Base-by-base conservation (phyloP, 805 yeast species). In the Candida pseudofarinosa region DNA sequence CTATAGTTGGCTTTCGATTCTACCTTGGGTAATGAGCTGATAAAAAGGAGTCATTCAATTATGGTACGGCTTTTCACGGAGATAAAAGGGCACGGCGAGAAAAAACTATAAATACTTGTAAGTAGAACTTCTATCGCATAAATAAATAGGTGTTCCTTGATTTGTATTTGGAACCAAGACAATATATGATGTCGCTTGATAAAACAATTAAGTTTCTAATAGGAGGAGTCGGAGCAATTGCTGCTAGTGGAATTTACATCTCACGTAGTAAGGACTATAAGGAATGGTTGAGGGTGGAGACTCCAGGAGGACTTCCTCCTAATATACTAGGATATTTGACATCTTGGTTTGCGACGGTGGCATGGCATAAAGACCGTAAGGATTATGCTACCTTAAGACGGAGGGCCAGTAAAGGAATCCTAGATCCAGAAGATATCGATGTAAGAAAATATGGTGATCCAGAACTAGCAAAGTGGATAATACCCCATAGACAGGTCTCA, bases 401-500 rank as follows among this genome's bases (percentile, higher is more conserved):
- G 4, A 28, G 15, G n/a, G 13, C 5, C 14, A 19, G 16, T 4
- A 18, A 13, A 5, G n/a, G 37, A 14, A 15, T 28, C 15, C 13
- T 28, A 20, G 7, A 30, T 8, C 14, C 34, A 16, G 23, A 38
- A 28, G 41, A 38, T 28, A 15, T 38, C 6, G 35, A 35, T 3
- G 6, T 31, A 7, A 16, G 41, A 4, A 14, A 13, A 3, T 14
- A 14, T 12, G 16, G 15, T 14, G 18, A 4, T n/a, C 43, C 43
- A 13, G 36, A 35, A 23, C 13, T 41, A 10, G 43, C 43, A 3
- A 20, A 17, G 4, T 41, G 43, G 43, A 14, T n/a, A 2, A 30
- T 41, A n/a, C 43, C 43, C 3, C 43, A 41, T 36, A 19, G 43
- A 13, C 43, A 41, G 31, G 35, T 41, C 8, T 7, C 31, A 17